A percentile compares a stretch with the other conserved stretches of the same genome.
Conservation (phyloP, 1,139 yeast species). For the Scheffersomyces stambukii region DNA sequence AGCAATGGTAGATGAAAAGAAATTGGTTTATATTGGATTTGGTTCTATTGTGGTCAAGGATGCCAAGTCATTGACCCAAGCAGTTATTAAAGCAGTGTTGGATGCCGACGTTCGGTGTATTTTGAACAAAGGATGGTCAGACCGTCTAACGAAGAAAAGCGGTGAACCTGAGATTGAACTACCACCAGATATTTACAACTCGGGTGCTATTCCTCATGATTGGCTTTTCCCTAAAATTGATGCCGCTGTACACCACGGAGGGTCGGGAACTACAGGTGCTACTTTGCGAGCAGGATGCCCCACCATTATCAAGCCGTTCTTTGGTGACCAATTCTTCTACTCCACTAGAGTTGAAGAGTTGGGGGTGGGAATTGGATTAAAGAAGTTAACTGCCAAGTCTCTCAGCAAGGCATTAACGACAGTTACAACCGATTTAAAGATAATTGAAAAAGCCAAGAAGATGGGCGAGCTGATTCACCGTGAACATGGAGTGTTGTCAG, state of each 20-base stretch:
- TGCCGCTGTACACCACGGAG: conserved; percentile 97
- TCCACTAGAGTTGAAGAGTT: conserved; percentile 83
- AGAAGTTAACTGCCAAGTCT: conserved; percentile 60
- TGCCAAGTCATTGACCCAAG: conserved; percentile 71
- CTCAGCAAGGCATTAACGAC: conserved; percentile 65
- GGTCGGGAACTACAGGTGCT: conserved; percentile 97
- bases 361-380: conserved; percentile 78
- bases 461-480: conserved; percentile 58
- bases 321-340: conserved; percentile 94
- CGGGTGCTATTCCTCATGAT: conserved; percentile 84
- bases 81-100: conserved; percentile 73
- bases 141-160: conserved; percentile 42
- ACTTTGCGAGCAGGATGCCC: conserved; percentile 83
- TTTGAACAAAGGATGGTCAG: conserved; percentile 94
- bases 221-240: conserved; percentile 89
- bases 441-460: conserved; percentile 59
- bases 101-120: conserved; percentile 83
- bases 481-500: conserved; percentile 78
- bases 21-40: conserved; percentile 86
- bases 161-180: conserved; percentile 43
- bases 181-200: conserved; percentile 66
- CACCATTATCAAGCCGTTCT: conserved; percentile 87
- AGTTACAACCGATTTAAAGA: conserved; percentile 63
- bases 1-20: conserved; percentile 60
- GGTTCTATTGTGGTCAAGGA: conserved; percentile 91